A percentile compares a stretch with the other conserved stretches of the same genome.
Evolutionary conservation across 2,329 filamentous ascomycete genomes (phyloP).

Genomic region (Nemania abortiva): DNA sequence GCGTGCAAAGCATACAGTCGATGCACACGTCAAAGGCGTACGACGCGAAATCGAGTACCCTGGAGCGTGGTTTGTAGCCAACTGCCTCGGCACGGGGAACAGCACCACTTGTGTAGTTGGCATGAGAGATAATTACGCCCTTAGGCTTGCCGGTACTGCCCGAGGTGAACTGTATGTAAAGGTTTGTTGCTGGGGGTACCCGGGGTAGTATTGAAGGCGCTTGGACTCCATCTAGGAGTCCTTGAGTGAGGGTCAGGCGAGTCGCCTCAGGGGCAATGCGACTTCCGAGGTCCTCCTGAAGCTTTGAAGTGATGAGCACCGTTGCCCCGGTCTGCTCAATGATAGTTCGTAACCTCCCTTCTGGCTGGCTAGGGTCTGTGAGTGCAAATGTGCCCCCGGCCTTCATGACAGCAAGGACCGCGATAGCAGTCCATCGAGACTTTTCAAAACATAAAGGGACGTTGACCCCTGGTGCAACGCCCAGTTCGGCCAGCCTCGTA

Average conservation of each 20-base stretch:
- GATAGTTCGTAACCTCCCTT: slow-evolving; percentile 59
- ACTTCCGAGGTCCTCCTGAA: slow-evolving; percentile 54
- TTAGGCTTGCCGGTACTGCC: slow-evolving; percentile 74
- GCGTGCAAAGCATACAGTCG: slow-evolving; percentile 66
- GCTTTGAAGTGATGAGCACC: slow-evolving; percentile 56
- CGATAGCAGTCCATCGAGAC: slow-evolving; percentile 60
- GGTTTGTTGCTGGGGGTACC: slow-evolving; percentile 58
- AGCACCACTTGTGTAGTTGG: slow-evolving; percentile 61
- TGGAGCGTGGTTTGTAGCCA: slow-evolving; percentile 57
- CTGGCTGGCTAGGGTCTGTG: slow-evolving; percentile 61
- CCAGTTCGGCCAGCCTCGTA: slow-evolving; percentile 53
- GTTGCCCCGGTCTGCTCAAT: slow-evolving; percentile 58
- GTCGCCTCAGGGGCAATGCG: slow-evolving; percentile 54
- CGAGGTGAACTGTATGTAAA: slow-evolving; percentile 73
- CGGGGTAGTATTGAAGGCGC: slow-evolving; percentile 35
- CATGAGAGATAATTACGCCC: slow-evolving; percentile 67
- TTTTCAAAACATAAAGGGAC: slow-evolving; percentile 66
- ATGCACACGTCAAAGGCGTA: slow-evolving; percentile 69
- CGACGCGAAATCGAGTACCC: slow-evolving; percentile 62
- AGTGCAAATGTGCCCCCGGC: slow-evolving; percentile 62
- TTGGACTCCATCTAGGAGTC: slow-evolving; percentile 43
- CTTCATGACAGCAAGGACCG: slow-evolving; percentile 62
- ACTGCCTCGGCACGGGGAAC: slow-evolving; percentile 58
- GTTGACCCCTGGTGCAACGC: slow-evolving; percentile 55
- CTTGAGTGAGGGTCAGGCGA: slow-evolving; percentile 51